Percentiles rank a stretch among this genome's conserved stretches.
phyloP scores from a whole-genome alignment of 1,139 yeast genomes.

The Tardiomyces depauwii region DNA sequence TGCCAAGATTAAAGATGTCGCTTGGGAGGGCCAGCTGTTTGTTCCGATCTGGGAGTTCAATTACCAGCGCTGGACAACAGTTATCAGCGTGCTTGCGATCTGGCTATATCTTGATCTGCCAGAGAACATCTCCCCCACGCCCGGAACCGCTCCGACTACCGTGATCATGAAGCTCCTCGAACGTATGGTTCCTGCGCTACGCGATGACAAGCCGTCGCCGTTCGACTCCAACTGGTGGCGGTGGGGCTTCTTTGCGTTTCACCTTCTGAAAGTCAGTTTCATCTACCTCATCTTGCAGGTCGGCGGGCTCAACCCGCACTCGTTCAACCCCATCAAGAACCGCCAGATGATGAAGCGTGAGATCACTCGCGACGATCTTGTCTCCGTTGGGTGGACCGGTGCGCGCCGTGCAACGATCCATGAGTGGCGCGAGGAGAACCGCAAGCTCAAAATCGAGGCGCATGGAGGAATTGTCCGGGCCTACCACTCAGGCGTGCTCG shows the following conservation, averaged over 20 bases:
- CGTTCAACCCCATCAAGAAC: constrained; percentile 34
- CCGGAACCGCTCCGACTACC: constrained; percentile 77
- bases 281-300: constrained; percentile 48
- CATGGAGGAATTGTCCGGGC: constrained; percentile 76
- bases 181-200: constrained; percentile 16
- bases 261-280: constrained; percentile 47
- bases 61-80: constrained; percentile 35
- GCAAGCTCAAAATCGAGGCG: constrained; percentile 51
- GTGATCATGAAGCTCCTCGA: constrained; percentile 32
- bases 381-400: constrained; percentile 86
- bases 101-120: constrained; percentile 96
- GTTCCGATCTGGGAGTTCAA: constrained; percentile 70
- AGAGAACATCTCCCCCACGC: constrained; percentile 79
- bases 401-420: constrained; percentile 60
- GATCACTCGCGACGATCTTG: constrained; percentile 43
- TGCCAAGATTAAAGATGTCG: constrained; percentile 33
- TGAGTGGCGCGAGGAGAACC: constrained; percentile 62
- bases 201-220: constrained; percentile 28
- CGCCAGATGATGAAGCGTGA: constrained; percentile 21
- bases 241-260: constrained; percentile 58
- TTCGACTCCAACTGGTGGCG: constrained; percentile 43
- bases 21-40: constrained; percentile 87
- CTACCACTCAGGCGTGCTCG: constrained; percentile 60
- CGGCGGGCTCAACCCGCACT: constrained; percentile 70
- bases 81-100: constrained; percentile 35